Evolutionary conservation across 2,329 filamentous ascomycete species (phyloP), one percentile per base, ranked within the genome.

Genomic region (Aureobasidium melanogenum): DNA sequence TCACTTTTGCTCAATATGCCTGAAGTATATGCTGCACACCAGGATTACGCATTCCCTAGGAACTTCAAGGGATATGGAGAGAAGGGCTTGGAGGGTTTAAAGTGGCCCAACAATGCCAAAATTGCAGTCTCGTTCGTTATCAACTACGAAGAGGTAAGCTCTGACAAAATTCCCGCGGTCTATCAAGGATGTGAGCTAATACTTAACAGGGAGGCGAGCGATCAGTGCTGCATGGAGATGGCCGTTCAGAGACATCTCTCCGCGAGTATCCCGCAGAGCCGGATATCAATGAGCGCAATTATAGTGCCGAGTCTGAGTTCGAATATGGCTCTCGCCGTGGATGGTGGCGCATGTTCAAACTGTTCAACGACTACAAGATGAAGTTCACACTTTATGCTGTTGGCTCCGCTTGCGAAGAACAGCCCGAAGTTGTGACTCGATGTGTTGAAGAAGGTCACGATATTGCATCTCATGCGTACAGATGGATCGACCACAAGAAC

Each of bases 361-460:
- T 81, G 59, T 81, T 81, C 71, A 77, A 79, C 64, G 72, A 76
- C 48, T 68, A 79, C 63, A 71, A 73, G 41, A 79, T 80, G 74
- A 79, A 79, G 66, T 79, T 78, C 63, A 81, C 79, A 0, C 70
- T 81, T 5, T 80, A 81, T 63, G 79, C 77, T 10, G 79, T 82
- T 2, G 79, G 74, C 1, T 72, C 76, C 44, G 79, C 79, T 0
- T 70, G 80, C 4, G 77, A 81, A 65, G 67, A 77, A 66, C 74
- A 79, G 60, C 79, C 79, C 0, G 75, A 76, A 56, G 78, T 81
- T 1, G 79, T 74, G 2, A 71, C 67, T n/a, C 70, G 76, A 5
- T 78, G 75, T 63, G 78, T 81, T 0, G 76, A 80, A 47, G 73
- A 76, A 57, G 79, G 79, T 3, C 79, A 81, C 63, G 80, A 82